A percentile compares a stretch with the other conserved stretches of the same genome.
phyloP scores from a whole-genome alignment of 2,329 filamentous ascomycete species.

The Aspergillus pseudonomiae region DNA sequence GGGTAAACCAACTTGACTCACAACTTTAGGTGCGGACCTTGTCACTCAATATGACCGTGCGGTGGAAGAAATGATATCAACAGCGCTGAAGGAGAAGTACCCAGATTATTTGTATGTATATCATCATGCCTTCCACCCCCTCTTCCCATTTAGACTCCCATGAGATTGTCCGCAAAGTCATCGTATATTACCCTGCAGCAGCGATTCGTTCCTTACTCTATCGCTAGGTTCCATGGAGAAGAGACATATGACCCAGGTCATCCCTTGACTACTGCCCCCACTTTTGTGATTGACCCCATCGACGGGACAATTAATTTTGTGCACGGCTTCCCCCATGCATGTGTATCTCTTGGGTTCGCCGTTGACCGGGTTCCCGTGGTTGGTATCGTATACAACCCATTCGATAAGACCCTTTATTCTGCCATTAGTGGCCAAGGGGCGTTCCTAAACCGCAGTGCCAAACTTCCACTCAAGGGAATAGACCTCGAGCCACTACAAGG shows the following conservation, averaged over 20 bases:
- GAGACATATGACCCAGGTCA: conserved; percentile 62
- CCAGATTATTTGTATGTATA: conserved; percentile 54
- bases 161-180: not conserved
- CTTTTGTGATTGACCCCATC: conserved; percentile 66
- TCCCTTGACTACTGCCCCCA: conserved; percentile 56
- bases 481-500: conserved; percentile 50
- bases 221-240: conserved; percentile 56
- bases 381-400: conserved; percentile 65
- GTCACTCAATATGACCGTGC: conserved; percentile 67
- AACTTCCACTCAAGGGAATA: conserved; percentile 51
- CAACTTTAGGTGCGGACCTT: conserved; percentile 56
- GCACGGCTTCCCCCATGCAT: conserved; percentile 62
- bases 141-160: not conserved
- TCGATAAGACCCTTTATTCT: conserved; percentile 57
- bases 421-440: conserved; percentile 60
- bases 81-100: conserved; percentile 53
- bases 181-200: not conserved
- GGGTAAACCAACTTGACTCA: not conserved
- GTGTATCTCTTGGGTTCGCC: conserved; percentile 62
- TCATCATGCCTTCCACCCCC: conserved; percentile 9
- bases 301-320: conserved; percentile 69
- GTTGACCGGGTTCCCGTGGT: conserved; percentile 55
- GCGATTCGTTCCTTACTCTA: not conserved
- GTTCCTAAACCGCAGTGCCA: conserved; percentile 44
- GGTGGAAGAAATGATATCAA: conserved; percentile 61